A percentile compares a stretch with the other conserved stretches of the same genome.
These are phyloP conservation scores for Scheffersomyces segobiensis DNA, from an alignment of 1,139 yeast genomes.

Conservation along the genomic window DNA sequence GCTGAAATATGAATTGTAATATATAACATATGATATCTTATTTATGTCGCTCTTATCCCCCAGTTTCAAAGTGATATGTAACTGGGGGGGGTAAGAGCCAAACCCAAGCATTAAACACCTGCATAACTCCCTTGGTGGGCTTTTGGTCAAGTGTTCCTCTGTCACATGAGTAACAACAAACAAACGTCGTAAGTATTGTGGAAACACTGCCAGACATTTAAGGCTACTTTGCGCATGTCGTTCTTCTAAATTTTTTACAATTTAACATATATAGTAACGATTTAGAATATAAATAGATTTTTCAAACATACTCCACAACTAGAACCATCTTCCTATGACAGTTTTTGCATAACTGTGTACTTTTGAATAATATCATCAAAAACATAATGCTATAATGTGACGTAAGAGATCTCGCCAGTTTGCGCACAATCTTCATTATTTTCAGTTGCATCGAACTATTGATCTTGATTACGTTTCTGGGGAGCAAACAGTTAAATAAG, in stretches of 20 bases:
- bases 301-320: background rate
- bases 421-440: background rate
- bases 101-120: no score
- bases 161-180: no score
- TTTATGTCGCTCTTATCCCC: no score
- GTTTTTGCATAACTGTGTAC: background rate
- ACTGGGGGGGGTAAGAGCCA: no score
- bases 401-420: background rate
- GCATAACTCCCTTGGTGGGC: no score
- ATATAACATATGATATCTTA: no score
- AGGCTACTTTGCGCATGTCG: background rate
- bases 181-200: no score
- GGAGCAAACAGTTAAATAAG: background rate
- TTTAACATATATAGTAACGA: background rate
- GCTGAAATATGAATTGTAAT: no score
- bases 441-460: background rate
- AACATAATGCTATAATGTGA: background rate
- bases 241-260: background rate
- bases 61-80: no score
- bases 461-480: no score
- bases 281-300: background rate
- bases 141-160: no score
- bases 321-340: background rate
- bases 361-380: background rate
- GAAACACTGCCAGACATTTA: no score